Base-by-base conservation (phyloP, 495 filamentous ascomycete species). In the Podospora pseudoanserina region DNA sequence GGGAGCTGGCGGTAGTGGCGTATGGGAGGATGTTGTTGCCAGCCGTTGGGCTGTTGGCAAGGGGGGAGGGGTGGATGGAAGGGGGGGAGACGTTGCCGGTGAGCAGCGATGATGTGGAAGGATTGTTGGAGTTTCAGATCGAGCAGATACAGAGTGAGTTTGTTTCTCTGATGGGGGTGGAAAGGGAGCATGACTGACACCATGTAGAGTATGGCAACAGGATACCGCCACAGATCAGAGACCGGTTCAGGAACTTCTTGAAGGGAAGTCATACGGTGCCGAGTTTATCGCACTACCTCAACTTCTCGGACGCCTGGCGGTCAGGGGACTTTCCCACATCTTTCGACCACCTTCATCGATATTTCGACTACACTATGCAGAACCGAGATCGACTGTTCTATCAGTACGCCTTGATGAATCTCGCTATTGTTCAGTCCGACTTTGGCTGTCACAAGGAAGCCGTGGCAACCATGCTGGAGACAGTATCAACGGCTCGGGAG, bases 351-450 rank as follows among this genome's bases (percentile, higher is more conserved):
- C 85, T 99, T 30, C 94, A 99, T 76, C 89, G 93, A 54, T 98
- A 97, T 77, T 99, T 97, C 74, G 95, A 99, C 77, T 97, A 97
- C 79, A 95, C 92, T 5, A 93, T 97, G 91, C 91, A 96, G 69
- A 91, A 88, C 70, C 81, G 88, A 28, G 91, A 96, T 74, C 88
- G 91, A 23, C 77, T 79, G n/a, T 93, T 93, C 70, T 98, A 98
- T 75, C 95, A 97, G 72, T 98, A 97, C 75, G 96, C 96, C 15
- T 82, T 97, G n/a, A 86, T 99, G 70, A 97, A 97, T 74, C 83
- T 96, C 27, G 94, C 92, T 15, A 91, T 97, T 60, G 85, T 98
- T 15, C 94, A 98, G 72, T 92, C 94, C 3, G 96, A 98, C 78
- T 98, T 97, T 79, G 94, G 93, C 49, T 96, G 92, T 68, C 90